Evolutionary conservation across 2,329 filamentous ascomycete species (phyloP).

Genomic region (Cryoendolithus antarcticus): DNA sequence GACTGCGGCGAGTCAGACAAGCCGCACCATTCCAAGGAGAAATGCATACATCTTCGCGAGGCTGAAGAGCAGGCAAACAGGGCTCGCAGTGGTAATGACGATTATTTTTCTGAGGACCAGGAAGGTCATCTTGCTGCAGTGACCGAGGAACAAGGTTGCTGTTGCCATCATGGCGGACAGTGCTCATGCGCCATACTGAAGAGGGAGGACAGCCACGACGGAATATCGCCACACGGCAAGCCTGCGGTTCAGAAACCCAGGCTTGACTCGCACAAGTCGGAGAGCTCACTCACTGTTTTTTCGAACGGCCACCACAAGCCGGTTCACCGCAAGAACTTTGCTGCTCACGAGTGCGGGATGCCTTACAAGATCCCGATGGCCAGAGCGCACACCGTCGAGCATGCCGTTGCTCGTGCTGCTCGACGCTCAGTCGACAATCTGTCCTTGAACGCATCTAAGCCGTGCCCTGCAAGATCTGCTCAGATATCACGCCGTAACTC

Average conservation of each 20-base stretch:
- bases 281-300: conserved; percentile 48
- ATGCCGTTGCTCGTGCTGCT: conserved; percentile 28
- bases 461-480: neutral
- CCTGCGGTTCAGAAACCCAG: conserved; percentile 42
- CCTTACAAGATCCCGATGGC: conserved; percentile 54
- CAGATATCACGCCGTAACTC: conserved; percentile 1
- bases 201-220: conserved; percentile 33
- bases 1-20: conserved; percentile 76
- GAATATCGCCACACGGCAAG: conserved; percentile 19
- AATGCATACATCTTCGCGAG: conserved; percentile 31
- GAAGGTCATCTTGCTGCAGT: conserved; percentile 19
- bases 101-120: conserved; percentile 10
- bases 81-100: conserved; percentile 13
- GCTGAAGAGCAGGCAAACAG: conserved; percentile 23
- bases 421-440: conserved; percentile 42
- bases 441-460: conserved; percentile 20
- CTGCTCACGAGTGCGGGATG: conserved; percentile 48
- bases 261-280: conserved; percentile 45
- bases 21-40: conserved; percentile 46
- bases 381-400: conserved; percentile 32
- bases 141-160: conserved; percentile 31
- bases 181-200: conserved; percentile 47
- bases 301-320: conserved; percentile 54
- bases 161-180: conserved; percentile 47
- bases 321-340: conserved; percentile 51